phyloP scores from a whole-genome alignment of 768 basidiomycete genomes.

The Lentinula aciculospora region DNA sequence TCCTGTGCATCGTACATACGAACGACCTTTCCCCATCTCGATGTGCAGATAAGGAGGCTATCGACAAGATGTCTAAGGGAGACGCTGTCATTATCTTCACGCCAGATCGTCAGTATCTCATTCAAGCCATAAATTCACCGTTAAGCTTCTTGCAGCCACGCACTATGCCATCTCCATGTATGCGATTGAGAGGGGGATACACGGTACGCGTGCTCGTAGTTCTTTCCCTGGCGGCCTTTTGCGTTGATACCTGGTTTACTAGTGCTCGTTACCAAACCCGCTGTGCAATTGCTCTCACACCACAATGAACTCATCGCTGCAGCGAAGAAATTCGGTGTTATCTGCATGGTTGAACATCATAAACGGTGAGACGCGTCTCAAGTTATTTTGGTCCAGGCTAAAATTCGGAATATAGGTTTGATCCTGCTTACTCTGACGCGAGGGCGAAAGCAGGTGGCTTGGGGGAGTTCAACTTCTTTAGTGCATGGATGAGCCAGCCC shows the following conservation, averaged over 20 bases:
- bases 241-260: background rate
- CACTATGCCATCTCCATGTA: slow-evolving; percentile 83
- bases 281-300: slow-evolving; percentile 78
- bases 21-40: background rate
- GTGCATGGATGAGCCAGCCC: slow-evolving; percentile 96
- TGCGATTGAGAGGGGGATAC: slow-evolving; percentile 79
- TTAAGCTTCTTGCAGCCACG: slow-evolving; percentile 44
- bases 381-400: background rate
- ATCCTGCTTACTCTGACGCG: slow-evolving; percentile 92
- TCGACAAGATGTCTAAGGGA: slow-evolving; percentile 70
- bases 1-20: background rate
- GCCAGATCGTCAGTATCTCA: slow-evolving; percentile 65
- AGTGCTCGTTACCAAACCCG: slow-evolving; percentile 87
- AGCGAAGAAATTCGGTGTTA: slow-evolving; percentile 72
- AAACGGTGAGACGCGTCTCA: slow-evolving; percentile 49
- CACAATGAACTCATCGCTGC: slow-evolving; percentile 75
- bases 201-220: slow-evolving; percentile 30
- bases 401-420: slow-evolving; percentile 43
- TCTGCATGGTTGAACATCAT: slow-evolving; percentile 94
- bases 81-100: slow-evolving; percentile 94
- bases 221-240: background rate
- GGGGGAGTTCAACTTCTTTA: slow-evolving; percentile 95
- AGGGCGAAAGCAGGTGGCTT: slow-evolving; percentile 67
- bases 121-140: background rate
- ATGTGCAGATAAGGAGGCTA: slow-evolving; percentile 69